A percentile compares a stretch with the other conserved stretches of the same genome.
Conservation (phyloP, 179 eudicot genomes). For the Vitellaria paradoxa region DNA sequence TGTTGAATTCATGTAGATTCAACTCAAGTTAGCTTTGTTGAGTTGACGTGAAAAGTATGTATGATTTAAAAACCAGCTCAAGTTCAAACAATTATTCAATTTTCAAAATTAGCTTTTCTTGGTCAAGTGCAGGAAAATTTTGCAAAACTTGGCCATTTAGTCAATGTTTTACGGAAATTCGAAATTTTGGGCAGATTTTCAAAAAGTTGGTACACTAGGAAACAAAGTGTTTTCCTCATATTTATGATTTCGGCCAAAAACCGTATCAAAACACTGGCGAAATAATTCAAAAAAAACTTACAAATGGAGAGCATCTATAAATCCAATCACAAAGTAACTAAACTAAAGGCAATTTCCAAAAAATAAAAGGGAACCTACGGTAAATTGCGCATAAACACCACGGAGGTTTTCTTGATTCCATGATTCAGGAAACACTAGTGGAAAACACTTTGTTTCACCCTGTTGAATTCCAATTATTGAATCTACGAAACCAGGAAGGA, state of each 20-base stretch:
- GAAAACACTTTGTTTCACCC: constrained; percentile 89
- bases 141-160: neutral
- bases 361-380: constrained; percentile 49
- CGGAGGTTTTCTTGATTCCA: constrained; percentile 96
- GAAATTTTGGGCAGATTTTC: neutral
- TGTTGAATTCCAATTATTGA: constrained; percentile 73
- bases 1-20: too few relatives aligned
- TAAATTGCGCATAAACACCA: constrained; percentile 82
- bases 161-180: neutral
- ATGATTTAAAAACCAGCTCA: neutral
- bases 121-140: neutral
- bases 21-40: neutral
- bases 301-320: too few relatives aligned
- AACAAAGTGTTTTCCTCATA: neutral
- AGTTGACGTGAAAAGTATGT: neutral
- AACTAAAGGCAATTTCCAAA: too few relatives aligned
- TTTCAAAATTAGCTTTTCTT: neutral
- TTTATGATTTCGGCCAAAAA: neutral
- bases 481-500: constrained; percentile 87
- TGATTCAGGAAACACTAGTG: constrained; percentile 82
- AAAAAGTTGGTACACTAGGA: neutral
- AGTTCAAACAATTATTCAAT: neutral
- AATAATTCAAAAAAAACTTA: neutral
- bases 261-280: neutral
- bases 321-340: too few relatives aligned